These are phyloP conservation scores for Neonectria faginata DNA, from an alignment of 2,329 filamentous ascomycete species.

Conservation along the genomic window DNA sequence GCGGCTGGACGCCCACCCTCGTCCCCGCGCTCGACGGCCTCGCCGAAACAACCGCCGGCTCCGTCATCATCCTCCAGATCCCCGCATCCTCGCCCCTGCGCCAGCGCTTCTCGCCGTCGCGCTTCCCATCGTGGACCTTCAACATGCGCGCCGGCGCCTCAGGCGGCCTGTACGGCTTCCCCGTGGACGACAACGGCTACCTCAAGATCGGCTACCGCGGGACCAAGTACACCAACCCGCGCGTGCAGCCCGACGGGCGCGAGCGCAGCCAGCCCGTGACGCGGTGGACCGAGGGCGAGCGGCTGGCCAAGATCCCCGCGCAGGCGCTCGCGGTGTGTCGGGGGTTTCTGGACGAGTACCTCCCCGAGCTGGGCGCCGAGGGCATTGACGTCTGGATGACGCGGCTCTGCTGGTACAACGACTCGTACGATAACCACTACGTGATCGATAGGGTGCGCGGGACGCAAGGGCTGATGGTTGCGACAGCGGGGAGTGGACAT, in stretches of 20 bases:
- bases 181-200: slow-evolving; percentile 54
- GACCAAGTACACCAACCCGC: slow-evolving; percentile 61
- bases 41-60: slow-evolving; percentile 40
- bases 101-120: slow-evolving; percentile 27
- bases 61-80: slow-evolving; percentile 34
- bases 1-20: slow-evolving; percentile 36
- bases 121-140: slow-evolving; percentile 34
- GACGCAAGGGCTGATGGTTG: slow-evolving; percentile 69
- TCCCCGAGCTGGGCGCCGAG: slow-evolving; percentile 55
- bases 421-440: slow-evolving; percentile 48
- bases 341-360: slow-evolving; percentile 51
- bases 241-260: slow-evolving; percentile 48
- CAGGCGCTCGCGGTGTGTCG: slow-evolving; percentile 45
- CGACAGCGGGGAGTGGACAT: slow-evolving; percentile 62
- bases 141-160: slow-evolving; percentile 37
- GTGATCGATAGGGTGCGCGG: slow-evolving; percentile 55
- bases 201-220: slow-evolving; percentile 63
- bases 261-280: slow-evolving; percentile 55
- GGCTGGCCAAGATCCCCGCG: slow-evolving; percentile 39
- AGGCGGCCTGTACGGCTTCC: slow-evolving; percentile 60
- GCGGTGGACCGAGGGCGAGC: slow-evolving; percentile 46
- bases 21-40: slow-evolving; percentile 36
- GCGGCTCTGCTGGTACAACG: slow-evolving; percentile 47
- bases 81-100: slow-evolving; percentile 27
- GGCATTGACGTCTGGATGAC: slow-evolving; percentile 52